Evolutionary conservation across 140 eudicot species (phyloP).

Genomic region (Flaveria floridana): DNA sequence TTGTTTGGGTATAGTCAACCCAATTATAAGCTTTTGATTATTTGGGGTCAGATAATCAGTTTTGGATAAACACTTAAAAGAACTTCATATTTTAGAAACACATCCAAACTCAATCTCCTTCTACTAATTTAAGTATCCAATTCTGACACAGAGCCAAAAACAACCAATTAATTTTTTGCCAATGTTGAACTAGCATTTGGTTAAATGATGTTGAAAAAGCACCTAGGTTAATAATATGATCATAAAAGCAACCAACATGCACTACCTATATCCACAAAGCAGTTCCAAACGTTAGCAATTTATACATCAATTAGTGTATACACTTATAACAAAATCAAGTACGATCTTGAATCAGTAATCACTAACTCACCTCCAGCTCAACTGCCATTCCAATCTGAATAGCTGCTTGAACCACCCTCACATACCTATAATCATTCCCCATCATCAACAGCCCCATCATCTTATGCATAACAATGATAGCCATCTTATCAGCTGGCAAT

Average conservation of each 20-base stretch:
- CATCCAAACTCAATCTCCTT: neutral
- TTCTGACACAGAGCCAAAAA: neutral
- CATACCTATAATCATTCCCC: constrained; percentile 61
- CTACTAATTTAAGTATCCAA: neutral
- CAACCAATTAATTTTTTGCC: neutral
- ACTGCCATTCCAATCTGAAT: constrained; percentile 76
- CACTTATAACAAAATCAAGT: neutral
- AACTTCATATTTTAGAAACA: neutral
- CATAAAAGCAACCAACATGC: constrained; percentile 1
- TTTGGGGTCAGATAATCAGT: neutral
- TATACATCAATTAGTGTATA: neutral
- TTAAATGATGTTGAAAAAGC: no score
- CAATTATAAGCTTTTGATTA: neutral
- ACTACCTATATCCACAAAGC: constrained; percentile 6
- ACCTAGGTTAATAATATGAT: neutral
- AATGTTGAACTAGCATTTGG: constrained; percentile 5
- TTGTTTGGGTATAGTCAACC: neutral
- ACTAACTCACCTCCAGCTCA: constrained; percentile 77
- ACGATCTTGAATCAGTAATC: neutral
- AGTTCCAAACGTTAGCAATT: neutral
- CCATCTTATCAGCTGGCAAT: constrained; percentile 92
- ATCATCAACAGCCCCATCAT: constrained; percentile 87
- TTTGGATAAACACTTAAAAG: neutral
- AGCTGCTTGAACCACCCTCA: constrained; percentile 80
- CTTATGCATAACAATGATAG: constrained; percentile 94